phyloP scores from a whole-genome alignment of 2,329 filamentous ascomycete genomes.

The Colletotrichum paranaense region DNA sequence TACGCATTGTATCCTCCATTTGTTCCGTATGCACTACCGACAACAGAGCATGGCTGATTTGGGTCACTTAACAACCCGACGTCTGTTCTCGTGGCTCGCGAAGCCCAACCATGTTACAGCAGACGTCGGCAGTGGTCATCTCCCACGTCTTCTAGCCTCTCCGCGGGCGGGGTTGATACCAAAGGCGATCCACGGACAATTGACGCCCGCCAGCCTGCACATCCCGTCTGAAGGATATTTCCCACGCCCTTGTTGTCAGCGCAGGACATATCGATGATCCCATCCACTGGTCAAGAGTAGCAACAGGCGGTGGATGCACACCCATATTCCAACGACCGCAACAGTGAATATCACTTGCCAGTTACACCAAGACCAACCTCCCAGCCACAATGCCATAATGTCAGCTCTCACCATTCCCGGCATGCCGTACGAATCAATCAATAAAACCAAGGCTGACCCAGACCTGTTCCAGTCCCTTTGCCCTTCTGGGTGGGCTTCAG shows the following conservation, averaged over 20 bases:
- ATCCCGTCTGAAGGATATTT: not conserved
- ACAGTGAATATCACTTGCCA: not conserved
- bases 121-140: not conserved
- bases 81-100: slow-evolving; percentile 20
- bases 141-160: slow-evolving; percentile 5
- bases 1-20: slow-evolving; percentile 1
- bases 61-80: slow-evolving; percentile 9
- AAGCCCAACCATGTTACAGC: slow-evolving; percentile 13
- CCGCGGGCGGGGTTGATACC: slow-evolving; percentile 13
- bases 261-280: not conserved
- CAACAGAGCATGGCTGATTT: not conserved
- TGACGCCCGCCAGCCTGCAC: slow-evolving; percentile 1
- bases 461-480: not conserved
- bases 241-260: not conserved
- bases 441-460: not conserved
- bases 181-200: slow-evolving; percentile 9
- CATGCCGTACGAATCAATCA: not conserved
- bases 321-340: too few relatives aligned
- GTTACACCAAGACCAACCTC: not conserved
- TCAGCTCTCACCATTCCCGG: not conserved
- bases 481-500: slow-evolving; percentile 6
- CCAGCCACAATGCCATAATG: not conserved
- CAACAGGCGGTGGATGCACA: not conserved
- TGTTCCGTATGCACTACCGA: slow-evolving; percentile 1
- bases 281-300: not conserved